phyloP scores from a whole-genome alignment of 1,284 basidiomycete species.

The Cryptococcus deneoformans region DNA sequence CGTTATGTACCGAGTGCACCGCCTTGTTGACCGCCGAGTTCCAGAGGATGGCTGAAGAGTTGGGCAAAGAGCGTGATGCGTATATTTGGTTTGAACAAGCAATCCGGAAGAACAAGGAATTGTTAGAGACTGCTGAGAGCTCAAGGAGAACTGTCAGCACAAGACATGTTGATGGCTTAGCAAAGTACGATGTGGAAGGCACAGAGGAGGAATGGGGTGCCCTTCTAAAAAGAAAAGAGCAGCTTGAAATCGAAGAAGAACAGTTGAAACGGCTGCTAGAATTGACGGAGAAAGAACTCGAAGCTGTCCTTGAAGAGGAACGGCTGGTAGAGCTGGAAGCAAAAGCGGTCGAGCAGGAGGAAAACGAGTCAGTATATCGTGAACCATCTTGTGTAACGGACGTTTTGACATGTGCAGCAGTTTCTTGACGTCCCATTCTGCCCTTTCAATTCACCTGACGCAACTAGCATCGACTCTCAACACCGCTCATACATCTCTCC shows the following conservation, averaged over 20 bases:
- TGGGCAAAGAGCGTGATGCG: slow-evolving; percentile 85
- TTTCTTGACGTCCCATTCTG: slow-evolving; percentile 35
- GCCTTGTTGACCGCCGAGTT: slow-evolving; percentile 74
- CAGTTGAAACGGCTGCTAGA: slow-evolving; percentile 34
- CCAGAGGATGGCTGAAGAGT: slow-evolving; percentile 80
- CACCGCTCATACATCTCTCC: slow-evolving; percentile 37
- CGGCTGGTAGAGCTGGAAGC: slow-evolving; percentile 72
- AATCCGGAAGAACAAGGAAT: slow-evolving; percentile 51
- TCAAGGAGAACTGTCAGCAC: slow-evolving; percentile 56
- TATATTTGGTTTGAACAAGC: slow-evolving; percentile 90
- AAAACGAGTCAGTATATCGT: slow-evolving; percentile 53
- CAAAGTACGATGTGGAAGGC: slow-evolving; percentile 34
- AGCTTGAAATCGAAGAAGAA: slow-evolving; percentile 70
- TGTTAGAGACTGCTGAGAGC: neutral
- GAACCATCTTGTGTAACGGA: slow-evolving; percentile 12
- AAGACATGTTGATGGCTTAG: slow-evolving; percentile 48
- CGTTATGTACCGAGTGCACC: slow-evolving; percentile 92
- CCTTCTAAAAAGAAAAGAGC: slow-evolving; percentile 56
- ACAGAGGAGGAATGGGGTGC: slow-evolving; percentile 51
- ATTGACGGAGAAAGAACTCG: slow-evolving; percentile 67
- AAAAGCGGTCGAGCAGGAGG: slow-evolving; percentile 66
- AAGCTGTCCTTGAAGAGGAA: slow-evolving; percentile 68
- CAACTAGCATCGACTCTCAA: slow-evolving; percentile 13
- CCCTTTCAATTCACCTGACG: slow-evolving; percentile 14
- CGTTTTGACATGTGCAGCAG: slow-evolving; percentile 10